A percentile compares a stretch with the other conserved stretches of the same genome.
Conservation (phyloP, 140 eudicot genomes). For the Anethum foeniculum region DNA sequence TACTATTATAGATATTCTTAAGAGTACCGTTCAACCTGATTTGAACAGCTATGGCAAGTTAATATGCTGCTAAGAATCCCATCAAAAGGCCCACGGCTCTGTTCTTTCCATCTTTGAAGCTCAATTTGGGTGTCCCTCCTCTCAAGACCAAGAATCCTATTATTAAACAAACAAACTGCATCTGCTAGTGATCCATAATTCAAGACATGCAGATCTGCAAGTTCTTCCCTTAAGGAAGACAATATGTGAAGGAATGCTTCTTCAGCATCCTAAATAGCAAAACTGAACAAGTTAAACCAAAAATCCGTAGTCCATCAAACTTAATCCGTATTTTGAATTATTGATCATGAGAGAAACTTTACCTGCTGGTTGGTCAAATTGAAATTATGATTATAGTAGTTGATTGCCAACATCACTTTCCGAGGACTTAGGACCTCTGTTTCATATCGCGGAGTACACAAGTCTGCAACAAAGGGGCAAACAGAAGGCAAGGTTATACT, state of each 20-base stretch:
- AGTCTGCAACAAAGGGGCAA: slow-evolving; percentile 32
- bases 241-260: slow-evolving; percentile 81
- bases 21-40: slow-evolving; percentile 88
- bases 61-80: slow-evolving; percentile 79
- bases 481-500: background rate
- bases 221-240: slow-evolving; percentile 83
- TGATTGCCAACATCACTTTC: slow-evolving; percentile 67
- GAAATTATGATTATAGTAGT: slow-evolving; percentile 53
- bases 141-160: slow-evolving; percentile 42
- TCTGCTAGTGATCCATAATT: slow-evolving; percentile 42
- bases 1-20: slow-evolving; percentile 24
- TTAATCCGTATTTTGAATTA: background rate
- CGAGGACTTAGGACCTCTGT: slow-evolving; percentile 54
- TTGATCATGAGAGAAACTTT: background rate
- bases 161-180: slow-evolving; percentile 32
- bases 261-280: slow-evolving; percentile 77
- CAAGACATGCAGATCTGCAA: slow-evolving; percentile 44
- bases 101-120: slow-evolving; percentile 57
- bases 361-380: slow-evolving; percentile 83
- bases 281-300: slow-evolving; percentile 12
- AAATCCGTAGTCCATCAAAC: slow-evolving; percentile 2
- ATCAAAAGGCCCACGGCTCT: slow-evolving; percentile 80
- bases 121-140: slow-evolving; percentile 29
- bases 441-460: slow-evolving; percentile 39
- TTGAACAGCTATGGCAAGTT: slow-evolving; percentile 76